Conservation (phyloP, 768 basidiomycete genomes). For the Butyriboletus loyo region DNA sequence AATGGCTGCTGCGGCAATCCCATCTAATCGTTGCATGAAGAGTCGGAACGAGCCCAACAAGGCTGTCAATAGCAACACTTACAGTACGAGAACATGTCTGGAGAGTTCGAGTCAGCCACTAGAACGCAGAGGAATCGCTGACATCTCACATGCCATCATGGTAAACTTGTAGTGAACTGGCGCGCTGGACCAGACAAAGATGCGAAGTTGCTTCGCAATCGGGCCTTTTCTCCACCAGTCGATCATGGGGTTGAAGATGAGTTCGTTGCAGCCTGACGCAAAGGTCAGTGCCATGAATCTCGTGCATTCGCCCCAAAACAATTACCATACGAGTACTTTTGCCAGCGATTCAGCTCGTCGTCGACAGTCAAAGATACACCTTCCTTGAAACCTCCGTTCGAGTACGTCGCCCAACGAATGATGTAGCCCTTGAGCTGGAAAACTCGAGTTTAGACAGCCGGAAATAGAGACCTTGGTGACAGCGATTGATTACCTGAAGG, state of each 20-base stretch:
- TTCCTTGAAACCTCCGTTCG: conserved; percentile 85
- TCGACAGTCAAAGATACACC: conserved; percentile 88
- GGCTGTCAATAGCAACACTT: conserved; percentile 11
- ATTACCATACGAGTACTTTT: conserved; percentile 76
- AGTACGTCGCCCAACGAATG: conserved; percentile 74
- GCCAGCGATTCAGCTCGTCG: conserved; percentile 91
- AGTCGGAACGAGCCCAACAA: not conserved
- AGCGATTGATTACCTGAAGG: conserved; percentile 44
- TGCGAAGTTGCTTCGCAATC: conserved; percentile 75
- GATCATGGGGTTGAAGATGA: conserved; percentile 83
- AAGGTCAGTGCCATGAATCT: conserved; percentile 27
- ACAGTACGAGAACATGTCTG: conserved; percentile 55
- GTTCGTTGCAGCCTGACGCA: conserved; percentile 36
- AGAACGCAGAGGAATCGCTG: not conserved
- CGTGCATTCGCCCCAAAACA: conserved; percentile 27
- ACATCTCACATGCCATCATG: conserved; percentile 47
- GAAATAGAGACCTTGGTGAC: conserved; percentile 32
- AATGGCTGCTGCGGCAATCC: conserved; percentile 67
- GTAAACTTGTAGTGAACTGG: conserved; percentile 81
- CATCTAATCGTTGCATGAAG: conserved; percentile 21
- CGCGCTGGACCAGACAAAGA: conserved; percentile 72
- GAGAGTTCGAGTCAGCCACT: not conserved
- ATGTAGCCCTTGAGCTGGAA: conserved; percentile 30
- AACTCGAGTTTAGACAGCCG: conserved; percentile 50
- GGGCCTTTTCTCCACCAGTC: conserved; percentile 79